A percentile compares a stretch with the other conserved stretches of the same genome.
Evolutionary conservation across 2,329 filamentous ascomycete genomes (phyloP).

Genomic region (Arthrobotrys conoides): DNA sequence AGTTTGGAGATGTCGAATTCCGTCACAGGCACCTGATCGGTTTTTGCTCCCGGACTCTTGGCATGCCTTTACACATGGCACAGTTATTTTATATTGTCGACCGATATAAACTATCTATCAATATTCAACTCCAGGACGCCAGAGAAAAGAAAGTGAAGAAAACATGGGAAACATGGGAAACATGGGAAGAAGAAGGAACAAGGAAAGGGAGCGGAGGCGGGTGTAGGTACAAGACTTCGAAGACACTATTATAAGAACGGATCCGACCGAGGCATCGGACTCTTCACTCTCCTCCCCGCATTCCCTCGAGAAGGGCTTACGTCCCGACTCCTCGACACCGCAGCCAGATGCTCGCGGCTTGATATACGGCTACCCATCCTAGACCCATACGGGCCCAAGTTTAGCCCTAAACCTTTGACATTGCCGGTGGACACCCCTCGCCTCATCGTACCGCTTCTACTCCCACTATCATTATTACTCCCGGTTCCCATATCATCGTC

Average conservation of each 20-base stretch:
- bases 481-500: constrained; percentile 32
- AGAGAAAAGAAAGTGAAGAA: neutral
- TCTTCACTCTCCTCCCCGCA: constrained; percentile 55
- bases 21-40: neutral
- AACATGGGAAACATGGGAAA: neutral
- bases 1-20: constrained; percentile 15
- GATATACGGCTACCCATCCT: constrained; percentile 57
- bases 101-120: no score
- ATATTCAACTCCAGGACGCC: constrained; percentile 13
- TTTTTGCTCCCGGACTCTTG: neutral
- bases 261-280: constrained; percentile 54
- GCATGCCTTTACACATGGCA: neutral
- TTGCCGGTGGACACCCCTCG: constrained; percentile 32
- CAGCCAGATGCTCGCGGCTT: constrained; percentile 51
- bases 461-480: constrained; percentile 24
- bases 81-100: no score
- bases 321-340: constrained; percentile 52
- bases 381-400: constrained; percentile 38
- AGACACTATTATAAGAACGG: constrained; percentile 31
- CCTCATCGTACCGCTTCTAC: constrained; percentile 35
- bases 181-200: no score
- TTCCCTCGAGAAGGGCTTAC: constrained; percentile 55
- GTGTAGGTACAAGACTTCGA: neutral
- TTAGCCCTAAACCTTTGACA: constrained; percentile 38
- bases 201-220: no score